These are phyloP conservation scores for Colletotrichum agaves DNA, from an alignment of 2,329 filamentous ascomycete genomes.

Conservation along the genomic window DNA sequence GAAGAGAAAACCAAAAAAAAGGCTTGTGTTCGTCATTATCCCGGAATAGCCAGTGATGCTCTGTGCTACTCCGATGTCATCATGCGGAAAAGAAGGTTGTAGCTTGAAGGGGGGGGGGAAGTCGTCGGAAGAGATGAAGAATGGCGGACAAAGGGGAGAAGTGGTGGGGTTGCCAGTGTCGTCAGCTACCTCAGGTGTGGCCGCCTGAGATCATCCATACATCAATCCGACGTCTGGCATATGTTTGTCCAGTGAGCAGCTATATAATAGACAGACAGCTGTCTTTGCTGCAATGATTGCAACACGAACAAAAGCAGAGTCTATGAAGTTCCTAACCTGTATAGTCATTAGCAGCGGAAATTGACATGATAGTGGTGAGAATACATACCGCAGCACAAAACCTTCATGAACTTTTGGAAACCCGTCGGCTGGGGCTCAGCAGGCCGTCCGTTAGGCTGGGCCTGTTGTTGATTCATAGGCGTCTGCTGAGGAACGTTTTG, in stretches of 20 bases:
- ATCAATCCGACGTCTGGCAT: constrained; percentile 31
- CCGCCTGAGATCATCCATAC: constrained; percentile 26
- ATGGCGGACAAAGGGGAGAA: constrained; percentile 28
- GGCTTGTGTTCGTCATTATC: constrained; percentile 37
- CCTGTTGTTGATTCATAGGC: constrained; percentile 63
- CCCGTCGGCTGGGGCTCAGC: constrained; percentile 81
- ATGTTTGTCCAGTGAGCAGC: constrained; percentile 28
- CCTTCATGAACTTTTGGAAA: constrained; percentile 93
- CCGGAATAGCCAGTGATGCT: constrained; percentile 35
- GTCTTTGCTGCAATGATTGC: constrained; percentile 23
- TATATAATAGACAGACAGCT: constrained; percentile 30
- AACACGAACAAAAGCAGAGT: constrained; percentile 31
- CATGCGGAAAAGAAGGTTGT: constrained; percentile 34
- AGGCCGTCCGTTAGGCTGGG: constrained; percentile 64
- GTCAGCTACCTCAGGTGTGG: constrained; percentile 28
- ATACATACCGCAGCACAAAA: constrained; percentile 81
- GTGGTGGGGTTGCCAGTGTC: constrained; percentile 11
- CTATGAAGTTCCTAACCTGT: constrained; percentile 28
- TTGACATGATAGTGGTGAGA: background rate
- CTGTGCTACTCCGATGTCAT: constrained; percentile 35
- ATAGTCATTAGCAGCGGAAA: constrained; percentile 6
- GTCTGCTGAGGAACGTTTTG: constrained; percentile 71
- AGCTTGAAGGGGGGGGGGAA: constrained; percentile 29
- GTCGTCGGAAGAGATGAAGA: constrained; percentile 31
- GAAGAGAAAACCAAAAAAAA: constrained; percentile 45